Evolutionary conservation across 1,284 basidiomycete genomes (phyloP), one percentile per base, ranked within the genome.

Genomic region (Boletellus deceptivus): DNA sequence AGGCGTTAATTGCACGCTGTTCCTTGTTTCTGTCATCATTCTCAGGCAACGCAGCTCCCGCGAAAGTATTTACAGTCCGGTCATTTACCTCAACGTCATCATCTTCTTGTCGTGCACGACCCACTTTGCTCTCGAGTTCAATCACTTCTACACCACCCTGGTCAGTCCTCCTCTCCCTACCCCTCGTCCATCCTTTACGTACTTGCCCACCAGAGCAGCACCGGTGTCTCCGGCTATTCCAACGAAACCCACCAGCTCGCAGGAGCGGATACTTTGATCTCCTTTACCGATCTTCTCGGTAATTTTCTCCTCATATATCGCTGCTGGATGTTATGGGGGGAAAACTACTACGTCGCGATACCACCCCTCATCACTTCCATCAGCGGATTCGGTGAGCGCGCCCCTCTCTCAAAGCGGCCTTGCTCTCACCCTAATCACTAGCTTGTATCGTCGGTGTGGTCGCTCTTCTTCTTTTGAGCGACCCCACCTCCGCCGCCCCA

Each of bases 111-210:
- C 60, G 11, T 72, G 71, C 22, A 72, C 72, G 0, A 44, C 55
- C 6, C 72, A 73, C 49, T 75, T 66, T 55, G 66, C 60, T 0
- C 58, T 73, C 42, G 67, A 74, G 51, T 73, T 75, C 54, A 67
- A 66, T 47, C 70, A 73, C 50, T 71, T 65, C 43, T 66, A 69
- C 48, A 61, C 54, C 11, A 58, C 59, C 11, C 53, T 72, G 47
- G 73, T 72, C 17, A 47, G 69, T 50, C 9, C 22, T 10, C 11
- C 13, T 33, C 13, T 40, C 36, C 7, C 2, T 44, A 17, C 41
- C 42, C n/a, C 46, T 42, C 31, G 46, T 41, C 9, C 18, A 14
- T 34, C 27, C 8, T 20, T 20, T 4, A 20, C 11, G 25, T 4
- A 22, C 27, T 5, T 25, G n/a, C 20, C 17, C 17, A 7, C 46